Evolutionary conservation across 2,329 filamentous ascomycete genomes (phyloP).

Genomic region (Fusarium xylarioides): DNA sequence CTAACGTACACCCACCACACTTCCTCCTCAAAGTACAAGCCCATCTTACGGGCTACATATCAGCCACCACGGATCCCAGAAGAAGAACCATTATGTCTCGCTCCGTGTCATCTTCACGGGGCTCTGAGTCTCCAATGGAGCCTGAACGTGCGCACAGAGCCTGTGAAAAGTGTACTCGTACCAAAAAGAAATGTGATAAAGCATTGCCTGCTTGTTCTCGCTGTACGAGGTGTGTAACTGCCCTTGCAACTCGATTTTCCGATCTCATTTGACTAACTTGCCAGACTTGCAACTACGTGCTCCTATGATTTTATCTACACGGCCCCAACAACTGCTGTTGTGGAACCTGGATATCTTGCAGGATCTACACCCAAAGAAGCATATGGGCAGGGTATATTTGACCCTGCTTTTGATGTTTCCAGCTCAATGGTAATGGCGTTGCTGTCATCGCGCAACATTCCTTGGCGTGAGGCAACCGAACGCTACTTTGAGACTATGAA

Average conservation of each 20-base stretch:
- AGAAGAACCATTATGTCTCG: conserved; percentile 38
- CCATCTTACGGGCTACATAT: conserved; percentile 20
- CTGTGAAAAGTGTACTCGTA: conserved; percentile 51
- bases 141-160: conserved; percentile 48
- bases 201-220: conserved; percentile 48
- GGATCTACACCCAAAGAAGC: conserved; percentile 38
- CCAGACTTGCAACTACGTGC: conserved; percentile 44
- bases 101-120: conserved; percentile 41
- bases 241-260: background rate
- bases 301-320: conserved; percentile 51
- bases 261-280: background rate
- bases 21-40: background rate
- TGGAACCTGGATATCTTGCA: conserved; percentile 44
- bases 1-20: conserved; percentile 18
- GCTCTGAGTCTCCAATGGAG: conserved; percentile 46
- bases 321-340: conserved; percentile 46
- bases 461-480: conserved; percentile 51
- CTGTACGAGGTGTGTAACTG: conserved; percentile 45
- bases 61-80: conserved; percentile 32
- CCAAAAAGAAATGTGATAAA: conserved; percentile 53
- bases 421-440: conserved; percentile 52
- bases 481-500: conserved; percentile 54
- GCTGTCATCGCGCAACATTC: conserved; percentile 46
- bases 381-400: conserved; percentile 42
- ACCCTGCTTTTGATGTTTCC: conserved; percentile 47